These are phyloP conservation scores for Sindora glabra DNA, from an alignment of 306 rosid species.

Conservation along the genomic window DNA sequence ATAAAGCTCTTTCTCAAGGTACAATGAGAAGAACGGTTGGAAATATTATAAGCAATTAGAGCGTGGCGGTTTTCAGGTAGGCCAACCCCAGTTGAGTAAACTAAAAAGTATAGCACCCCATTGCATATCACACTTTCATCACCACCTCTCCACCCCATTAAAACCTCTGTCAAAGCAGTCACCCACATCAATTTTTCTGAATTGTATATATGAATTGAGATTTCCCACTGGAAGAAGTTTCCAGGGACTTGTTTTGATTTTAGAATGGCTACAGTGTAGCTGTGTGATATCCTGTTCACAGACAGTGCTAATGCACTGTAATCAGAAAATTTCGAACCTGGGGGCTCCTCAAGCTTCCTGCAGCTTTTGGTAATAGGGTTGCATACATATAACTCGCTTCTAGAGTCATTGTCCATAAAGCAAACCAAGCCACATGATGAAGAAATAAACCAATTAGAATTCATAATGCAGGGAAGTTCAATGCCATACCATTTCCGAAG, in stretches of 20 bases:
- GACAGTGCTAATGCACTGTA: constrained; percentile 78
- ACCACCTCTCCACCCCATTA: constrained; percentile 94
- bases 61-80: constrained; percentile 62
- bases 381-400: constrained; percentile 57
- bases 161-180: constrained; percentile 57
- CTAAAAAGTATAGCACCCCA: constrained; percentile 69
- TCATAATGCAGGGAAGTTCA: constrained; percentile 63
- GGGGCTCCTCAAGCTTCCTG: constrained; percentile 62
- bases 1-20: constrained; percentile 57
- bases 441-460: constrained; percentile 56
- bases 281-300: constrained; percentile 38
- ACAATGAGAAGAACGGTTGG: constrained; percentile 33
- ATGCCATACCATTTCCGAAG: constrained; percentile 85
- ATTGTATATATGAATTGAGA: constrained; percentile 62
- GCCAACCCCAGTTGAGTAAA: constrained; percentile 67
- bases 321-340: constrained; percentile 53
- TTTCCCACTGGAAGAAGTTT: constrained; percentile 65
- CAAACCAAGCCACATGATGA: constrained; percentile 79
- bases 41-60: constrained; percentile 50
- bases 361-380: constrained; percentile 61
- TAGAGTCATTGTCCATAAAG: constrained; percentile 76
- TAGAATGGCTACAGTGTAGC: constrained; percentile 56
- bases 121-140: constrained; percentile 85
- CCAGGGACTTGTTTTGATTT: constrained; percentile 84
- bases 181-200: constrained; percentile 56